phyloP scores from a whole-genome alignment of 164 flowering plant species.

The Vitis rotundifolia region DNA sequence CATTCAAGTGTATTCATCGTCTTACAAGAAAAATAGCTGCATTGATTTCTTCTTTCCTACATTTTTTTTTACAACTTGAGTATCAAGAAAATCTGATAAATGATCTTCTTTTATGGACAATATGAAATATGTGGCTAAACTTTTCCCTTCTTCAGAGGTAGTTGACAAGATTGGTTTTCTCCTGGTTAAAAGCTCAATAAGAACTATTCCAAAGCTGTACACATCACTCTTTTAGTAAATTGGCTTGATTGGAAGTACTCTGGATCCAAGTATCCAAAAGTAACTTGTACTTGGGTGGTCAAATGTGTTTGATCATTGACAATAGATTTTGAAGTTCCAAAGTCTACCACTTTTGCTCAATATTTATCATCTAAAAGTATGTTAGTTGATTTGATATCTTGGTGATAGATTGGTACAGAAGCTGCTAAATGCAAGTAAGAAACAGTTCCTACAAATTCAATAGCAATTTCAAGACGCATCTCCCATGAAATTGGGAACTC shows the following conservation, averaged over 20 bases:
- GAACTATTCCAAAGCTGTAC: constrained; percentile 21
- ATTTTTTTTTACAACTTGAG: constrained; percentile 9
- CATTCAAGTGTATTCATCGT: constrained; percentile 16
- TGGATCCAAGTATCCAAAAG: constrained; percentile 24
- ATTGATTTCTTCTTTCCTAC: constrained; percentile 19
- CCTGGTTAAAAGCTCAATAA: constrained; percentile 26
- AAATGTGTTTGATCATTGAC: constrained; percentile 15
- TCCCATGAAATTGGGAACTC: constrained; percentile 18
- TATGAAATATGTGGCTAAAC: constrained; percentile 20
- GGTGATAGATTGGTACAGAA: constrained; percentile 15
- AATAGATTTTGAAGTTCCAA: constrained; percentile 19
- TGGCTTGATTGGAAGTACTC: constrained; percentile 23
- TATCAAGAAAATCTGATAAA: constrained; percentile 19
- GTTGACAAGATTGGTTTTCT: constrained; percentile 14
- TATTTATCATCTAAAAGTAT: too few relatives aligned
- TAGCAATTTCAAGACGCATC: constrained; percentile 15
- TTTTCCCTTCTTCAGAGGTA: constrained; percentile 8
- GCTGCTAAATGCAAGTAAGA: constrained; percentile 6
- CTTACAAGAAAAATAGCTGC: constrained; percentile 17
- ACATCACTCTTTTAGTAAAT: constrained; percentile 14
- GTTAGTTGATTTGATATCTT: constrained; percentile 18
- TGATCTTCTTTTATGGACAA: constrained; percentile 14
- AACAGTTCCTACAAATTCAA: constrained; percentile 8
- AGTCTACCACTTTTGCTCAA: constrained; percentile 17
- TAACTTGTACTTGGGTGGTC: constrained; percentile 19